A percentile compares a stretch with the other conserved stretches of the same genome.
Conservation (phyloP, 2,329 filamentous ascomycete genomes). For the Penicillium frequentans region DNA sequence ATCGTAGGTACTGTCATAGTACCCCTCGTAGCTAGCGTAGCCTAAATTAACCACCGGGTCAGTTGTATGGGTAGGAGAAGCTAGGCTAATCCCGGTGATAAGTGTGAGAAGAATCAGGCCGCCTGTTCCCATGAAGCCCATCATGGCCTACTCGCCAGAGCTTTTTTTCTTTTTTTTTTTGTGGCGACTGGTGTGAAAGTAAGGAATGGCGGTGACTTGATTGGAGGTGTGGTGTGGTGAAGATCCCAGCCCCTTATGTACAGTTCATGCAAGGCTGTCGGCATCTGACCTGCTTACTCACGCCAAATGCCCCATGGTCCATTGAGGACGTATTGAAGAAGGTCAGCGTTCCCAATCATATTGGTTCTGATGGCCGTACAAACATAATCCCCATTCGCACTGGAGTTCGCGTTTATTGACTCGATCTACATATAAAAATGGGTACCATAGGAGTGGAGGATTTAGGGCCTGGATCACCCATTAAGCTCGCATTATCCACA, state of each 20-base stretch:
- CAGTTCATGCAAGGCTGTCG: background rate
- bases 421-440: background rate
- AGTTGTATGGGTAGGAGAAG: background rate
- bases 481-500: background rate
- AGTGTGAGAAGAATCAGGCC: background rate
- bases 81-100: background rate
- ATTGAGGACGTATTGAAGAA: background rate
- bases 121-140: background rate
- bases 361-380: background rate
- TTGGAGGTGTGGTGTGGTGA: background rate
- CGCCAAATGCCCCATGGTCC: background rate
- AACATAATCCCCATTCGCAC: background rate
- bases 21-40: conserved; percentile 49
- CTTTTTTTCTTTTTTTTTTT: no score
- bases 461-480: background rate
- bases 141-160: background rate
- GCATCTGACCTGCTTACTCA: background rate
- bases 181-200: background rate
- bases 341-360: background rate
- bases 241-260: conserved; percentile 2
- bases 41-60: conserved; percentile 42
- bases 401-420: background rate
- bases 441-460: background rate
- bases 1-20: conserved; percentile 37
- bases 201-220: background rate